Evolutionary conservation across 2,329 filamentous ascomycete species (phyloP), one percentile per base, ranked within the genome.

Genomic region (Metarhizium brunneum): DNA sequence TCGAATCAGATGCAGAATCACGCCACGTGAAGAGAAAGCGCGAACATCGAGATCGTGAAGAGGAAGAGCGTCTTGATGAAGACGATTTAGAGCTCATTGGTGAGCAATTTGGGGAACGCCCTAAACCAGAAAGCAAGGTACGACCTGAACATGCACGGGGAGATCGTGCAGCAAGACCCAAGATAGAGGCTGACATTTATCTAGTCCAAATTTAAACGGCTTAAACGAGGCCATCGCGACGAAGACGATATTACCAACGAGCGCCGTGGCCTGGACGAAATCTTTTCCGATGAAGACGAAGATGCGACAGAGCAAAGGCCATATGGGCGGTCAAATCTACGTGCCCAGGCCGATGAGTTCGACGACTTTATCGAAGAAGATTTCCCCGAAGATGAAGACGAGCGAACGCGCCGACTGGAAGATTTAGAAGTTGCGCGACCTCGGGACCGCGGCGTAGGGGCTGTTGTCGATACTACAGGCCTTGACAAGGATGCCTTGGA

Each of bases 341-440:
- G 87, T 57, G 77, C 78, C 40, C 77, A 82, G 58, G 82, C 82
- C 50, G 88, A 95, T 69, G 90, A 95, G 65, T 90, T 95, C 69
- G 90, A 90, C 58, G 92, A 92, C 68, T 99, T 99, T 71, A 99
- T 99, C 66, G 92, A 97, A 68, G 91, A 96, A 64, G 94, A 97
- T 64, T 92, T 90, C 59, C 89, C 91, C 52, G 89, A 90, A 50
- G 90, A 95, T 61, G 90, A 95, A 60, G 86, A 88, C 58, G 88
- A 90, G 64, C 79, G 83, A 18, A 83, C 87, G 55, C 84, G 83
- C 57, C 83, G 90, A 62, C 82, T 86, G 60, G 92, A 96, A 68
- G 92, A 97, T 66, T 80, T 88, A 63, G 92, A 96, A 68, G 90
- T 97, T 58, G 90, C 90, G 55, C 83, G 90, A 43, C 90, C 92